Base-by-base conservation (phyloP, 2,329 filamentous ascomycete species). In the Hypoxylon sp. region DNA sequence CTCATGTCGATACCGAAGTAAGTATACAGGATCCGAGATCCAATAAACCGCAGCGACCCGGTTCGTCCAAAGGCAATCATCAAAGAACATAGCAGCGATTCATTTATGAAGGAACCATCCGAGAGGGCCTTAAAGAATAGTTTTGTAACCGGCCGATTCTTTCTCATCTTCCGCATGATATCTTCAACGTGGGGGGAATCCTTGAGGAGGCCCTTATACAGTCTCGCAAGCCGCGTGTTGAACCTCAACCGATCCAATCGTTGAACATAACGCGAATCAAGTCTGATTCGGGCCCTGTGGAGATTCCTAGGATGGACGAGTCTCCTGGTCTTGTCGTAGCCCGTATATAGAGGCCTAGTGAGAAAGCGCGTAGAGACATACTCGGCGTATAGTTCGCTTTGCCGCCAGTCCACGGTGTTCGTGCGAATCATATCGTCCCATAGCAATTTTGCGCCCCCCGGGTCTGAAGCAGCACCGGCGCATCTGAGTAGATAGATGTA, bases 341-440 rank as follows among this genome's bases (percentile, higher is more conserved):
- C 82, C 31, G 82, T 80, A 73, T 86, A 87, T 0, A 82, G 56
- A 0, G 82, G 79, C 19, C 85, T 80, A 0, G 81, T 80, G 51
- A 85, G 72, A 71, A 83, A 87, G 1, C 84, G 81, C 3, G 84
- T 81, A 65, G 81, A 82, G 68, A 86, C 71, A 68, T 82, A 87
- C 67, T 87, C 86, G 46, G 73, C 68, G 75, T 82, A 85, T 10
- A 53, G 11, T 31, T 70, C 62, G 19, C 24, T 53, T 7, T 74
- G 69, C 50, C 61, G 73, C 75, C 53, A 80, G 27, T 3, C 74
- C 72, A 15, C 68, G 59, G 13, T 57, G 17, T 37, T 37, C 3
- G 65, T 46, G 21, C 51, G 15, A 17, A 57, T 59, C 68, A 82
- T 79, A 54, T 78, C 58, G 1, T 73, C 48, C 80, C 80, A 84